phyloP scores from a whole-genome alignment of 257 asterid genomes.

The Verbena officinalis region DNA sequence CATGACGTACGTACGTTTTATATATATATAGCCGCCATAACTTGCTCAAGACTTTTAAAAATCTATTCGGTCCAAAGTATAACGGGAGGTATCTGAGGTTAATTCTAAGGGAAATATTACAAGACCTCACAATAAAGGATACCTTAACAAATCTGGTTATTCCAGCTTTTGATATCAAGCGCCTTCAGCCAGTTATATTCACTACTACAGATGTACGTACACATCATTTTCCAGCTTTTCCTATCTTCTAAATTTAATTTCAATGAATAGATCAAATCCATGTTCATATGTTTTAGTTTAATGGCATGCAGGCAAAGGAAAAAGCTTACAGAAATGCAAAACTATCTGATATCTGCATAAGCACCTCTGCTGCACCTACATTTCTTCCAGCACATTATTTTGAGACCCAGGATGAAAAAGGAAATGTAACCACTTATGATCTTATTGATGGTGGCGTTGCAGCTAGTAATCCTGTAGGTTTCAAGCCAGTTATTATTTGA shows the following conservation, averaged over 20 bases:
- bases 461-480: slow-evolving; percentile 67
- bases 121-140: slow-evolving; percentile 41
- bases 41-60: slow-evolving; percentile 31
- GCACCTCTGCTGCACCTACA: slow-evolving; percentile 79
- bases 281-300: no score
- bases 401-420: slow-evolving; percentile 41
- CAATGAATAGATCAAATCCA: no score
- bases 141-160: slow-evolving; percentile 48
- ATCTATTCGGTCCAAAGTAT: slow-evolving; percentile 50
- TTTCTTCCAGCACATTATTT: slow-evolving; percentile 65
- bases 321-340: slow-evolving; percentile 45
- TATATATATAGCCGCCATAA: slow-evolving; percentile 39
- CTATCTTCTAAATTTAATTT: background rate
- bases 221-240: background rate
- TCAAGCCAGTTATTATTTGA: no score
- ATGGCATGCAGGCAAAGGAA: slow-evolving; percentile 50
- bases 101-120: slow-evolving; percentile 24
- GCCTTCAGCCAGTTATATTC: slow-evolving; percentile 51
- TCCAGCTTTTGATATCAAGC: slow-evolving; percentile 57
- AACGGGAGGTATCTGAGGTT: slow-evolving; percentile 44
- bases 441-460: slow-evolving; percentile 71
- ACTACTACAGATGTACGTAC: slow-evolving; percentile 35
- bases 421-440: slow-evolving; percentile 37
- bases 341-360: slow-evolving; percentile 57
- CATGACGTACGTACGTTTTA: no score